phyloP scores from a whole-genome alignment of 2,329 filamentous ascomycete genomes.

The Thielaviopsis populi region DNA sequence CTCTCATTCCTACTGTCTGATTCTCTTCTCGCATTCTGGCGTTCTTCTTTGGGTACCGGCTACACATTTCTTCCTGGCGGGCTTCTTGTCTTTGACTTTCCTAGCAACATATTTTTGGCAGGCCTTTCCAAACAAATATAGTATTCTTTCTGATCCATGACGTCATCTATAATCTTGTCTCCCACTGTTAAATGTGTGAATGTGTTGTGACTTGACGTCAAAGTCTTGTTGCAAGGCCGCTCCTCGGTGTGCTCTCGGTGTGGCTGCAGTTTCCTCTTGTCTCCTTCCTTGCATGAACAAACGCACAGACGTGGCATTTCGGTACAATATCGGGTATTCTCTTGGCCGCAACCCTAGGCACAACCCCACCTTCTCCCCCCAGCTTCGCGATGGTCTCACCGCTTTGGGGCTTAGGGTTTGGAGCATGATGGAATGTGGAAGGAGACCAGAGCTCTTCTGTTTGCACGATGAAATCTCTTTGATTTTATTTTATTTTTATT shows the following conservation, averaged over 20 bases:
- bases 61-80: neutral
- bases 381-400: neutral
- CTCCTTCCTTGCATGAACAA: too few relatives aligned
- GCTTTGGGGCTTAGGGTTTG: neutral
- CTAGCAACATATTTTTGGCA: neutral
- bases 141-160: neutral
- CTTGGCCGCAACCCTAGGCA: neutral
- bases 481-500: neutral
- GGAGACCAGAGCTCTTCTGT: neutral
- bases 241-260: too few relatives aligned
- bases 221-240: too few relatives aligned
- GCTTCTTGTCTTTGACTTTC: neutral
- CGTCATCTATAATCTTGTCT: neutral
- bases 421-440: neutral
- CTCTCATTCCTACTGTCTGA: too few relatives aligned
- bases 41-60: neutral
- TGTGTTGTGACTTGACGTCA: too few relatives aligned
- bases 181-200: too few relatives aligned
- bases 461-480: neutral
- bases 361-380: neutral
- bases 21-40: neutral
- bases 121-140: neutral
- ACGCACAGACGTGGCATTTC: neutral
- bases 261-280: too few relatives aligned
- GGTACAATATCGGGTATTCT: neutral